Percentiles rank a stretch among this genome's conserved stretches.
These are phyloP conservation scores for Syzygium aromaticum DNA, from an alignment of 345 rosid genomes.

Conservation along the genomic window DNA sequence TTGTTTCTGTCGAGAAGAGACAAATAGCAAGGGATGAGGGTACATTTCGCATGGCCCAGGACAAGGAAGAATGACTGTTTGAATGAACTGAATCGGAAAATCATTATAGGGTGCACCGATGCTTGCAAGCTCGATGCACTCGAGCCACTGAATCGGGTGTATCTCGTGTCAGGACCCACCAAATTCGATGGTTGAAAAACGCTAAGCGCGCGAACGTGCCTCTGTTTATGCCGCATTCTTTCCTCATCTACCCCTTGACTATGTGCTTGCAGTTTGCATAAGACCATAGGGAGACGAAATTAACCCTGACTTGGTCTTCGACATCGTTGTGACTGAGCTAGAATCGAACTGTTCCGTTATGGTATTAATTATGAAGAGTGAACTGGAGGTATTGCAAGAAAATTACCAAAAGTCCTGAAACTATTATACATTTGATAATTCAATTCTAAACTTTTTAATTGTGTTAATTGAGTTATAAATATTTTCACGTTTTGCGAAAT, in stretches of 20 bases:
- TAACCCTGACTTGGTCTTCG: neutral
- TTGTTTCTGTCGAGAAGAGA: neutral
- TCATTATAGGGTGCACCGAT: neutral
- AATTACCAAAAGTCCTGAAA: too few relatives aligned
- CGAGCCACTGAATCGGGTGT: neutral
- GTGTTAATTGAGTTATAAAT: too few relatives aligned
- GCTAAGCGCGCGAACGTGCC: neutral
- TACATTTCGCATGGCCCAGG: neutral
- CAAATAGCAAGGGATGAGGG: neutral
- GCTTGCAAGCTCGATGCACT: neutral
- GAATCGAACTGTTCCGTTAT: neutral
- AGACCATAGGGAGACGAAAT: neutral
- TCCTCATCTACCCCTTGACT: neutral
- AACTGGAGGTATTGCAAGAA: neutral
- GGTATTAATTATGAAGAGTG: neutral
- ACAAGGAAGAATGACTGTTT: neutral
- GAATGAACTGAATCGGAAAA: neutral
- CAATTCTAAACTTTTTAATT: too few relatives aligned
- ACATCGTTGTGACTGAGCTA: neutral
- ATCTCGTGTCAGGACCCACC: neutral
- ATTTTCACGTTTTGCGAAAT: too few relatives aligned
- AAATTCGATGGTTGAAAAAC: neutral
- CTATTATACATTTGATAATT: too few relatives aligned
- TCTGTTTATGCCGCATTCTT: fast-evolving
- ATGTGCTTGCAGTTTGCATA: neutral